Evolutionary conservation across 73 alveolate species (phyloP).

Genomic region (Breviolum minutum): DNA sequence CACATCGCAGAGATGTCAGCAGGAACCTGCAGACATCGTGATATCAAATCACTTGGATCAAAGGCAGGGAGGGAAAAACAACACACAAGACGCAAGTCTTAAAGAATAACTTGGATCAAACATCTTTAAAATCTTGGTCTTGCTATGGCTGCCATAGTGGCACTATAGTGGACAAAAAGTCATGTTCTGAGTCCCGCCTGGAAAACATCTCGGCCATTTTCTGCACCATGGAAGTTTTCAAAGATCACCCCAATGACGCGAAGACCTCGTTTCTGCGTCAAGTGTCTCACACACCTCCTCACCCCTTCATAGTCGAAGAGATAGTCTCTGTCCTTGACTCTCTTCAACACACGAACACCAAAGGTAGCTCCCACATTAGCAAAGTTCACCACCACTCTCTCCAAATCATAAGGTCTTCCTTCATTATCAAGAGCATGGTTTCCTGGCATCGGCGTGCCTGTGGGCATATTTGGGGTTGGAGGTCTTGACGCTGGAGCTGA

Average conservation of each 20-base stretch:
- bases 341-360: slow-evolving; percentile 56
- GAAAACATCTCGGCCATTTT: slow-evolving; percentile 76
- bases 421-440: slow-evolving; percentile 55
- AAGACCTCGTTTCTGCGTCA: slow-evolving; percentile 61
- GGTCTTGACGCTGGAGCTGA: slow-evolving; percentile 45
- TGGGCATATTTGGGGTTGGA: neutral
- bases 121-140: no score
- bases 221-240: slow-evolving; percentile 78
- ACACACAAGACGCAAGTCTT: no score
- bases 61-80: no score
- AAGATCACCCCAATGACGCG: slow-evolving; percentile 81
- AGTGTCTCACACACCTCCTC: slow-evolving; percentile 58
- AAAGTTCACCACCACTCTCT: slow-evolving; percentile 76
- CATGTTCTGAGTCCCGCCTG: neutral
- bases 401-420: slow-evolving; percentile 87
- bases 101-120: no score
- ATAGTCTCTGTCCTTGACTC: slow-evolving; percentile 47
- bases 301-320: slow-evolving; percentile 89
- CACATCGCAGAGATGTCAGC: slow-evolving; percentile 69
- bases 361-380: slow-evolving; percentile 90
- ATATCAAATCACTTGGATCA: neutral
- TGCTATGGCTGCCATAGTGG: no score
- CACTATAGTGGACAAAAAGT: no score
- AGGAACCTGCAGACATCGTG: neutral
- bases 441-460: neutral